Evolutionary conservation across 2,329 filamentous ascomycete genomes (phyloP).

Genomic region (Penicillium sp.): DNA sequence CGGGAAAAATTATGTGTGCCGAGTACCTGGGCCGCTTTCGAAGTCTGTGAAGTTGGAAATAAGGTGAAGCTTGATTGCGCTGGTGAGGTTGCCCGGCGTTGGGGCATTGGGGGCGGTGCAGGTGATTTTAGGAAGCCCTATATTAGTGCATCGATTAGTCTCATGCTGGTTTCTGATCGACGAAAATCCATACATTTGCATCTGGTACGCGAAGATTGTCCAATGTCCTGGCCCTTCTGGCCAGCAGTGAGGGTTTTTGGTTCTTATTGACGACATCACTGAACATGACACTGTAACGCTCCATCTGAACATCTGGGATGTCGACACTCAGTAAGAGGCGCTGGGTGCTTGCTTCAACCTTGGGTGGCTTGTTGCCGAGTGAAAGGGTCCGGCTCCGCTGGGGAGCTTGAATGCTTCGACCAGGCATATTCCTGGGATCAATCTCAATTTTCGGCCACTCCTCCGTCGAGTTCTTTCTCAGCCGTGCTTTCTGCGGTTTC

Average conservation of each 20-base stretch:
- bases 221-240: slow-evolving; percentile 40
- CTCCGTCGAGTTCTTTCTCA: slow-evolving; percentile 12
- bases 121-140: slow-evolving; percentile 16
- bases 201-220: slow-evolving; percentile 56
- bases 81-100: slow-evolving; percentile 40
- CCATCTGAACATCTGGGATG: slow-evolving; percentile 77
- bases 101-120: slow-evolving; percentile 22
- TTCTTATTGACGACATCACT: slow-evolving; percentile 63
- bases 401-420: not conserved
- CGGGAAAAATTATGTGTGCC: slow-evolving; percentile 35
- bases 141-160: not conserved
- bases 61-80: slow-evolving; percentile 38
- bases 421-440: slow-evolving; percentile 2
- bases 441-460: slow-evolving; percentile 23
- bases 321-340: slow-evolving; percentile 65
- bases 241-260: slow-evolving; percentile 32
- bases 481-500: not conserved
- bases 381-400: slow-evolving; percentile 17
- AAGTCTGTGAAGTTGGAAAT: slow-evolving; percentile 37
- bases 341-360: slow-evolving; percentile 15
- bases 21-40: slow-evolving; percentile 33
- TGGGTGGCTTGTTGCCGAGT: slow-evolving; percentile 4
- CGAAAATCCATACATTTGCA: slow-evolving; percentile 36
- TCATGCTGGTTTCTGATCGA: not conserved
- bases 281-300: slow-evolving; percentile 95